These are phyloP conservation scores for Torulaspora pretoriensis DNA, from an alignment of 1,139 yeast genomes.

Conservation along the genomic window DNA sequence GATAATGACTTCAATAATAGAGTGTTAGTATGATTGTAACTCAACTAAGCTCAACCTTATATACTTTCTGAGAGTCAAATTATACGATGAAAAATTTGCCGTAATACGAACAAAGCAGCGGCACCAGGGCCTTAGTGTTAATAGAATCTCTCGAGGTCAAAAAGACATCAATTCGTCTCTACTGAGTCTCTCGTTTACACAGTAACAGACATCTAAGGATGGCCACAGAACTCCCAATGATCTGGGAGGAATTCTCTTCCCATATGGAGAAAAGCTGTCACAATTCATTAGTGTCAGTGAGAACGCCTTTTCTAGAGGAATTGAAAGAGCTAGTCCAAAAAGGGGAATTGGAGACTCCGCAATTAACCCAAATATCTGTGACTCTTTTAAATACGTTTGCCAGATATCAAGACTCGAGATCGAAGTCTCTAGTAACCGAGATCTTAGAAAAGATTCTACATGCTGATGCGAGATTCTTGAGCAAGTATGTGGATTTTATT, in stretches of 20 bases:
- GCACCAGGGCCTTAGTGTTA: too few species aligned
- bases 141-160: too few species aligned
- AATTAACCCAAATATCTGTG: constrained; percentile 25
- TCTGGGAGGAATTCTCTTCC: constrained; percentile 25
- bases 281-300: constrained; percentile 21
- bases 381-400: constrained; percentile 41
- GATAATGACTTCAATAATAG: constrained; percentile 36
- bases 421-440: constrained; percentile 43
- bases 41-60: background rate
- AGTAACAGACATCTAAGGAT: background rate
- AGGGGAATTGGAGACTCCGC: constrained; percentile 23
- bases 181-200: too few species aligned
- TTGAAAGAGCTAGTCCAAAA: constrained; percentile 17
- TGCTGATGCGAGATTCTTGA: constrained; percentile 38
- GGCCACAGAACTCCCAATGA: constrained; percentile 8
- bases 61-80: background rate
- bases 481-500: constrained; percentile 42
- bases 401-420: constrained; percentile 46
- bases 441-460: constrained; percentile 40
- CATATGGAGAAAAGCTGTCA: constrained; percentile 20
- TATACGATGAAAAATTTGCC: constrained; percentile 21
- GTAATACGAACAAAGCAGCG: background rate
- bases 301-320: constrained; percentile 23
- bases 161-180: too few species aligned
- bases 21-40: background rate